Evolutionary conservation across 768 basidiomycete genomes (phyloP).

Genomic region (Trametes cubensis): DNA sequence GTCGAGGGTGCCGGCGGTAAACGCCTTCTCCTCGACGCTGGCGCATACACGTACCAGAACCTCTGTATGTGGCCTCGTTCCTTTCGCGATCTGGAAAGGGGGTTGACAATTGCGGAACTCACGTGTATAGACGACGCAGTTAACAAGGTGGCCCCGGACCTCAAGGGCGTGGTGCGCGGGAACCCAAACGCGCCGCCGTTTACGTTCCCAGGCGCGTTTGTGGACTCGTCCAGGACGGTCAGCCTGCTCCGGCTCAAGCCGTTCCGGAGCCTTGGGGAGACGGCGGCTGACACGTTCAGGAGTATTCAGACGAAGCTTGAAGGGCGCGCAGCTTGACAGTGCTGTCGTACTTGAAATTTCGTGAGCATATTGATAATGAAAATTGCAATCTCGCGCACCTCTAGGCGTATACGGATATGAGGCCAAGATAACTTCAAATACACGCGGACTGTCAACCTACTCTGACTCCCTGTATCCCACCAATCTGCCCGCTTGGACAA

Average conservation of each 20-base stretch:
- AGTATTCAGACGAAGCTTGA: conserved; percentile 7
- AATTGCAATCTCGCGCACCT: no score
- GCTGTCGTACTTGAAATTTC: no score
- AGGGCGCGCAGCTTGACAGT: not conserved
- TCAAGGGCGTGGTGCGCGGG: conserved; percentile 3
- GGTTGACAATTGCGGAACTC: no score
- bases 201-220: conserved; percentile 4
- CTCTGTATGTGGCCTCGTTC: conserved; percentile 4
- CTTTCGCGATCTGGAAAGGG: not conserved
- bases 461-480: no score
- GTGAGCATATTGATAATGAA: no score
- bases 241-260: not conserved
- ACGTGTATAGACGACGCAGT: conserved; percentile 4
- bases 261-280: conserved; percentile 5
- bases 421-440: no score
- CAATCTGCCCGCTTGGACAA: no score
- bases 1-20: conserved; percentile 39
- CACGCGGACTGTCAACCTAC: no score
- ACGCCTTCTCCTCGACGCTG: conserved; percentile 38
- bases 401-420: no score
- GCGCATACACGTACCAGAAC: conserved; percentile 23
- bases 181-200: conserved; percentile 8
- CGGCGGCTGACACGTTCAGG: conserved; percentile 9
- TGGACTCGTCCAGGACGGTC: not conserved
- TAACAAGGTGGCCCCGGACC: not conserved